Base-by-base conservation (phyloP, 1,139 yeast genomes). In the Yamadazyma atlantica region DNA sequence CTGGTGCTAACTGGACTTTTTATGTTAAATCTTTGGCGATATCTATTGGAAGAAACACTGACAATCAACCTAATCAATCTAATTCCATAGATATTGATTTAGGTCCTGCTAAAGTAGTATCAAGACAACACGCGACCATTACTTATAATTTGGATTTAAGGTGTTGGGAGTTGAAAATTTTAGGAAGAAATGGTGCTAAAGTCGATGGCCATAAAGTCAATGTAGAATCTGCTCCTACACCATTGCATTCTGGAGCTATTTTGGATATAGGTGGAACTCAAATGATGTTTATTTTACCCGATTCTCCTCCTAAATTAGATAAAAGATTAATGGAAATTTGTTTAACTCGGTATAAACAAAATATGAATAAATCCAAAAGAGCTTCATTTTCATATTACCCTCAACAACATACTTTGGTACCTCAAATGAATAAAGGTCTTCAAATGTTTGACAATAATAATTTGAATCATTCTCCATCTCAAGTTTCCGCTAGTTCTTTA, bases 241-340 rank as follows among this genome's bases (percentile, higher is more conserved):
- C 80, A 10, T 72, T 92, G 44, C 76, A 78, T 38, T 84, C 94
- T 2, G 98, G 97, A 9, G 88, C 94, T 34, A 80, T 92, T 14
- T 66, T 92, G 43, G 98, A 92, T 56, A 82, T 92, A 35, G 97
- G 97, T 8, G 97, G 97, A 3, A 90, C 96, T 11, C 98, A 92
- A 63, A 92, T 92, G 98, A 92, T 92, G 95, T 92, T 92, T 58
- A 92, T 92, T 26, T 68, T 92, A 48, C 98, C 98, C 0, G 97
- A 90, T 56, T 81, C 87, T 5, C 79, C 82, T n/a, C 96, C 97
- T 1, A 64, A 63, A 22, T 69, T 85, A 13, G 73, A 80, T 36
- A 75, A 66, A 27, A 62, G 66, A 40, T 73, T 84, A 53, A 59
- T 82, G 42, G 66, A 53, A 21, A 50, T 58, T 38, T 60, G 69